phyloP scores from a whole-genome alignment of 1,284 basidiomycete species.

The Fomes fomentarius region DNA sequence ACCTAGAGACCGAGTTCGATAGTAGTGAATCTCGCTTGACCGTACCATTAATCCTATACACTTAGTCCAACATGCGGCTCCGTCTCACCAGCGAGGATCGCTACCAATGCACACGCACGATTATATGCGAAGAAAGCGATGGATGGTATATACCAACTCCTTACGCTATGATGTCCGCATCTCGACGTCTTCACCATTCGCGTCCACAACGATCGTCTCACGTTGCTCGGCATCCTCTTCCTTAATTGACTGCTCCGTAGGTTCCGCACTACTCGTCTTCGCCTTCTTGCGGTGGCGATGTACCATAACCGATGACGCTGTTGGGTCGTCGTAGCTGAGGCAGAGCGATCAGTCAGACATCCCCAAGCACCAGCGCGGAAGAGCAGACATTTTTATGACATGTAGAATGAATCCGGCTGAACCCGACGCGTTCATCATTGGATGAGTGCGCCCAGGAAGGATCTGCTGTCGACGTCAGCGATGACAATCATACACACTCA shows the following conservation, averaged over 20 bases:
- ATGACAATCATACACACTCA: neutral
- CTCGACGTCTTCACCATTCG: constrained; percentile 9
- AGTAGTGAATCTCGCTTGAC: too few relatives aligned
- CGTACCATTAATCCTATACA: too few relatives aligned
- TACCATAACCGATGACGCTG: constrained; percentile 53
- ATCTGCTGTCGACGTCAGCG: constrained; percentile 82
- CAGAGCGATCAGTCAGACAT: neutral
- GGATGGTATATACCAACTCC: too few relatives aligned
- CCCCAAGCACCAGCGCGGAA: neutral
- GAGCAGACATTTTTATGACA: constrained; percentile 80
- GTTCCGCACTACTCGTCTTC: constrained; percentile 24
- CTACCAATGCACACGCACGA: too few relatives aligned
- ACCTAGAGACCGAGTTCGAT: too few relatives aligned
- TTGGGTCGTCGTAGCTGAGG: constrained; percentile 66
- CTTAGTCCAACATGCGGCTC: too few relatives aligned
- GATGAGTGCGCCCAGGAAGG: constrained; percentile 94
- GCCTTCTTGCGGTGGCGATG: constrained; percentile 37
- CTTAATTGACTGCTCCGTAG: neutral
- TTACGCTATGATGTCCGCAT: constrained; percentile 21
- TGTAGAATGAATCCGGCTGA: constrained; percentile 90
- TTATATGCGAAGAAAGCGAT: too few relatives aligned
- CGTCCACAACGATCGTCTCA: neutral
- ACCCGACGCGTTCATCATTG: constrained; percentile 90
- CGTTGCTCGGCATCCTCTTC: neutral
- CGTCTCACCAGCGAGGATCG: too few relatives aligned